These are phyloP conservation scores for Hypseocharis bilobata DNA, from an alignment of 441 rosid species.

Conservation along the genomic window DNA sequence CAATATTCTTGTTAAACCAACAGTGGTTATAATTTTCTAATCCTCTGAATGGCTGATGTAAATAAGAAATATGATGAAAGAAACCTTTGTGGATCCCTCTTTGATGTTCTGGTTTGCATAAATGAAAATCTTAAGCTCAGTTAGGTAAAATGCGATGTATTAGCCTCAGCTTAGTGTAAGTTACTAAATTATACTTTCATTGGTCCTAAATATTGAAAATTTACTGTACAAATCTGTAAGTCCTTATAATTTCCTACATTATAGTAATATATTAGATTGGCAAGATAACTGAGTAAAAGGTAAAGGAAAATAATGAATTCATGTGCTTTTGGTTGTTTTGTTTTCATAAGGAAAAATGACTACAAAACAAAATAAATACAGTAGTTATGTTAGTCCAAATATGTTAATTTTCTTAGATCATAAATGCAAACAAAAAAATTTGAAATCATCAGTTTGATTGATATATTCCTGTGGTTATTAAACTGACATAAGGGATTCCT, in stretches of 20 bases:
- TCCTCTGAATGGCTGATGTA: neutral
- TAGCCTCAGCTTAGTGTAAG: neutral
- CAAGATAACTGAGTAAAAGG: neutral
- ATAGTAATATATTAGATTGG: neutral
- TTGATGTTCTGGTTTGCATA: neutral
- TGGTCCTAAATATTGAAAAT: neutral
- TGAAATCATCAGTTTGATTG: neutral
- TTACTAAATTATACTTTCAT: neutral
- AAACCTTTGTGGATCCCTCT: neutral
- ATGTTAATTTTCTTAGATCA: neutral
- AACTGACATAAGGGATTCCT: no score
- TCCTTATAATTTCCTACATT: neutral
- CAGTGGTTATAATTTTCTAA: neutral
- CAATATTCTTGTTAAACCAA: neutral
- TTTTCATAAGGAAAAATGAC: neutral
- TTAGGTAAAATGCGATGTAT: neutral
- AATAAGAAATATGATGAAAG: neutral
- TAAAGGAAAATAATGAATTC: no score
- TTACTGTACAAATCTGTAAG: no score
- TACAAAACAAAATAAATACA: neutral
- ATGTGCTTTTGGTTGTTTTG: neutral
- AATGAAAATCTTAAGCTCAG: neutral
- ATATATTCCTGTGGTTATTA: neutral
- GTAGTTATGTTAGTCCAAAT: neutral
- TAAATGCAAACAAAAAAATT: neutral